Conservation (phyloP, 2,329 filamentous ascomycete genomes). For the Aureobasidium musti region DNA sequence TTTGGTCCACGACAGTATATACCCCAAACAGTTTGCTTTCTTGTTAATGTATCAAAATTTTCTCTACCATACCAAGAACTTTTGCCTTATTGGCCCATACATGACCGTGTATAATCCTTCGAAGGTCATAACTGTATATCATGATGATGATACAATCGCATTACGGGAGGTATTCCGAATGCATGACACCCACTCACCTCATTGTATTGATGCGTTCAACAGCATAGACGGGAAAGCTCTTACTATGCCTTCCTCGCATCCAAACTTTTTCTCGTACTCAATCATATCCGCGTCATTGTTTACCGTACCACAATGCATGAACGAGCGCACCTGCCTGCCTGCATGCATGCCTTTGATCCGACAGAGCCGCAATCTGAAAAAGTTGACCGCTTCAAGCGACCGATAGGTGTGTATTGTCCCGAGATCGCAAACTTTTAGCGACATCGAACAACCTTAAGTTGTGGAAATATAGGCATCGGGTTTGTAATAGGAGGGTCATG, state of each 20-base stretch:
- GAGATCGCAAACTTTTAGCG: slow-evolving; percentile 3
- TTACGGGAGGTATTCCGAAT: neutral
- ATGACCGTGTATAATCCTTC: neutral
- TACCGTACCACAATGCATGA: slow-evolving; percentile 6
- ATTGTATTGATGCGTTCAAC: neutral
- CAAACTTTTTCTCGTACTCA: neutral
- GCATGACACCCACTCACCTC: neutral
- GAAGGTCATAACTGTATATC: neutral
- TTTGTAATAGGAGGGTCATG: neutral
- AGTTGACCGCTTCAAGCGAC: neutral
- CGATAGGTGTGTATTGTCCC: neutral
- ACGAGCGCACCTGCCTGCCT: neutral
- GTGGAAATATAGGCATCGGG: neutral
- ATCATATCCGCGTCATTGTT: neutral
- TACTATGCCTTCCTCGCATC: neutral
- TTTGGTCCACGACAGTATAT: slow-evolving; percentile 23
- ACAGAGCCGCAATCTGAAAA: neutral
- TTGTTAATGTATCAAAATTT: slow-evolving; percentile 10
- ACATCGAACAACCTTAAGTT: slow-evolving; percentile 17
- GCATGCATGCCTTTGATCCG: slow-evolving; percentile 3
- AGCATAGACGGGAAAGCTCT: neutral
- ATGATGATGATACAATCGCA: neutral
- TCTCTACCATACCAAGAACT: neutral
- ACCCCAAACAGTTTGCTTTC: neutral
- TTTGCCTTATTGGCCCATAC: neutral